Evolutionary conservation across 164 flowering plant species (phyloP), one percentile per base, ranked within the genome.

Genomic region (Kingdonia uniflora): DNA sequence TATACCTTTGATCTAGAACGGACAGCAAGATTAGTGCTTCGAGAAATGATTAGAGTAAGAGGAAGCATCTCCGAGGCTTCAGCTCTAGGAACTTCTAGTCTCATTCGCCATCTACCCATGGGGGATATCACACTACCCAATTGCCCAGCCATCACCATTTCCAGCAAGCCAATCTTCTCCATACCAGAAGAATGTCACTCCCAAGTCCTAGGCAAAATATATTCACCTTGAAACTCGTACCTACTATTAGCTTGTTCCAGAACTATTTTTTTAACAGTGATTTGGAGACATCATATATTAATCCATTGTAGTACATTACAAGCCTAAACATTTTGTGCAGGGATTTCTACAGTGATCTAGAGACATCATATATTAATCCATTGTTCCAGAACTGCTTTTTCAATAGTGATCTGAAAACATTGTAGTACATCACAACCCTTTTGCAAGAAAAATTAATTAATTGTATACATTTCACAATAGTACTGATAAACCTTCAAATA

Each of bases 41-140:
- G 82, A 54, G 98, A 92, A 66, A 92, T 84, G 65, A 92, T 88
- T 54, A 95, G 80, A 14, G 95, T 95, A 65, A 92, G 89, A 21
- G 98, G 98, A 73, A 92, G 96, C 96, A 92, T 92, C 76, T 92
- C 98, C 59, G 91, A 79, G 63, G 80, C 87, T 76, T 92, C 95
- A 44, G 98, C 98, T 58, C 68, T 64, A 65, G 96, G 95, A 67
- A 86, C 96, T 70, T 85, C 95, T 49, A 92, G 78, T 67, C 96
- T 85, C 94, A 92, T 79, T 77, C 98, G 74, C 98, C 98, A 92
- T 69, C 98, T 78, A 19, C 98, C 98, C 95, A 92, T 82, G 42
- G 98, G 88, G 68, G 98, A 92, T 59, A 92, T 84, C 61, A 80
- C 82, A 74, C 87, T 88, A 35, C 94, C 89, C 29, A 92, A 68